Conservation (phyloP, 2,329 filamentous ascomycete species). For the Acrocalymma vagum region DNA sequence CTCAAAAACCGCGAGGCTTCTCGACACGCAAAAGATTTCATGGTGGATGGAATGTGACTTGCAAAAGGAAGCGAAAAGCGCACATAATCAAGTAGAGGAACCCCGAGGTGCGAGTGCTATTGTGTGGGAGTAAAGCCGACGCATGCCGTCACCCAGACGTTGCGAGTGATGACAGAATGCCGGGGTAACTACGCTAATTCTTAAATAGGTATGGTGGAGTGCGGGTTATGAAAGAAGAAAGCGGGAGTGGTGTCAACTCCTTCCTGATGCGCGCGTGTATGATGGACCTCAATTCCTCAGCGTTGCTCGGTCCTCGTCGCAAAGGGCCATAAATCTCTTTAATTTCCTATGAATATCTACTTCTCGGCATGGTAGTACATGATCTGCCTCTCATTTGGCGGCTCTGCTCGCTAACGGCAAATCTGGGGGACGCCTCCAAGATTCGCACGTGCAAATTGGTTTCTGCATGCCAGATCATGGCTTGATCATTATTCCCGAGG, state of each 20-base stretch:
- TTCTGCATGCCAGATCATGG: constrained; percentile 2
- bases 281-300: no score
- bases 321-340: no score
- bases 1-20: constrained; percentile 38
- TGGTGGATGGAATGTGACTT: constrained; percentile 22
- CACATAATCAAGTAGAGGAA: constrained; percentile 33
- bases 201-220: constrained; percentile 10
- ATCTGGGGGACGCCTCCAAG: no score
- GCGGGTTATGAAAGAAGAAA: constrained; percentile 29
- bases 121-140: constrained; percentile 27
- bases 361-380: no score
- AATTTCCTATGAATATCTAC: no score
- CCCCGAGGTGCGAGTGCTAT: constrained; percentile 21
- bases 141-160: constrained; percentile 24
- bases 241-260: no score
- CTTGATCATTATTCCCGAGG: neutral
- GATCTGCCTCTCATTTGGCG: no score
- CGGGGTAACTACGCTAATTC: constrained; percentile 22
- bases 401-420: no score
- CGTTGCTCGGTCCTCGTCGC: no score
- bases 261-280: no score
- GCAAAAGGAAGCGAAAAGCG: constrained; percentile 19
- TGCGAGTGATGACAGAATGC: constrained; percentile 20
- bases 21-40: constrained; percentile 41
- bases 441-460: no score